Evolutionary conservation across 2,329 filamentous ascomycete species (phyloP).

Genomic region (Phialophora verrucosa): DNA sequence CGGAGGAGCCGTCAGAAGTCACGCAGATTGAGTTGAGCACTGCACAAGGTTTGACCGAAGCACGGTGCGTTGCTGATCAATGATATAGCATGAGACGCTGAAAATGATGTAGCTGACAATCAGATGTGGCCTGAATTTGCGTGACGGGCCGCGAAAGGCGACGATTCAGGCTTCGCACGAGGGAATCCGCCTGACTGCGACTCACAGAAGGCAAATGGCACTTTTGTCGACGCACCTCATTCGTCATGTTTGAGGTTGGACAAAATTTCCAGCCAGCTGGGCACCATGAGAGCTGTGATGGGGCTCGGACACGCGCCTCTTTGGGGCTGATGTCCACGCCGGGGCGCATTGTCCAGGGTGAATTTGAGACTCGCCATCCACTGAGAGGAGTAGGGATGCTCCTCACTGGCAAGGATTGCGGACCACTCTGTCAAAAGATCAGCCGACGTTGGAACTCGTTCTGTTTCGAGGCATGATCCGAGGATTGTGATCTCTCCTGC

Average conservation of each 20-base stretch:
- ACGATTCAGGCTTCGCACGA: neutral
- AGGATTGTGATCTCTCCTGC: neutral
- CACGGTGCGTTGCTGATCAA: too few relatives aligned
- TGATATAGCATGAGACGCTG: too few relatives aligned
- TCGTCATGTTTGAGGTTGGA: neutral
- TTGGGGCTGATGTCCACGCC: neutral
- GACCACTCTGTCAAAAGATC: neutral
- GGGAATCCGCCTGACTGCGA: neutral
- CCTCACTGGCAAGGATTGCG: neutral
- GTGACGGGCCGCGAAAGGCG: neutral
- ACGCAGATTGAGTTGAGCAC: too few relatives aligned
- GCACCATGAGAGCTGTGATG: neutral
- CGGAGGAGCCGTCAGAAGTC: too few relatives aligned
- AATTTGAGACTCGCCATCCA: neutral
- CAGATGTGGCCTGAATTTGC: too few relatives aligned
- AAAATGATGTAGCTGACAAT: too few relatives aligned
- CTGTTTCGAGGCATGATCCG: neutral
- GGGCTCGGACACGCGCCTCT: neutral
- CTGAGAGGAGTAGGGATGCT: neutral
- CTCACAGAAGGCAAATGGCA: neutral
- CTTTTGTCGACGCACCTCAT: neutral
- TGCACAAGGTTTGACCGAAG: too few relatives aligned
- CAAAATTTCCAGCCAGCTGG: neutral
- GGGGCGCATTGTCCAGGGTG: neutral
- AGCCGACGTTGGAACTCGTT: neutral